These are phyloP conservation scores for Pisolithus tinctorius DNA, from an alignment of 768 basidiomycete species.

Conservation along the genomic window DNA sequence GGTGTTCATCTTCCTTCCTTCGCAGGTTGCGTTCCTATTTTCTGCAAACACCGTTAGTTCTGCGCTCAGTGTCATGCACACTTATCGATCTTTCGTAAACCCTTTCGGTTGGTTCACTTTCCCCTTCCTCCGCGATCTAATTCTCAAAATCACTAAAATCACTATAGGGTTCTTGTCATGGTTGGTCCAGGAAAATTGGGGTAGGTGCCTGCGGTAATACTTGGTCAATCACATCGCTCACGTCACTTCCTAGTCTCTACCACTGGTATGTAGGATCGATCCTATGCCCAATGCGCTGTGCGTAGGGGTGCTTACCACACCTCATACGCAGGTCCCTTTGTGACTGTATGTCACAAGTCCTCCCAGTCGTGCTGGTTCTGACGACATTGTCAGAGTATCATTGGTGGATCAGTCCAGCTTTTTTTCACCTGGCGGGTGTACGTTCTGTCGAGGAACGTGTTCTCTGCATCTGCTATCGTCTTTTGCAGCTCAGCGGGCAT, in stretches of 20 bases:
- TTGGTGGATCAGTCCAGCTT: conserved; percentile 34
- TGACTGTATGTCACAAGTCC: conserved; percentile 27
- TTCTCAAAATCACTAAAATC: neutral
- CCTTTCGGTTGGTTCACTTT: conserved; percentile 33
- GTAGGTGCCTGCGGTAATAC: conserved; percentile 15
- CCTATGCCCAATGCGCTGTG: neutral
- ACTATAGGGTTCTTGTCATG: conserved; percentile 21
- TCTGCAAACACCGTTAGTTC: conserved; percentile 41
- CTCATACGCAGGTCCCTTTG: conserved; percentile 30
- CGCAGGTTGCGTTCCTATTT: conserved; percentile 35
- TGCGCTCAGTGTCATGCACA: conserved; percentile 36
- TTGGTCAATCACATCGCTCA: neutral
- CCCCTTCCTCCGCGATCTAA: no score
- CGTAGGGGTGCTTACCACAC: neutral
- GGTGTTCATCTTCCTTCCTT: neutral
- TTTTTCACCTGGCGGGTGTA: conserved; percentile 39
- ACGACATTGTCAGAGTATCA: conserved; percentile 29
- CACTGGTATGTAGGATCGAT: conserved; percentile 27
- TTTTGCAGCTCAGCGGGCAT: conserved; percentile 20
- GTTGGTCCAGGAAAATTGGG: conserved; percentile 27
- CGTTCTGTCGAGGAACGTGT: conserved; percentile 23
- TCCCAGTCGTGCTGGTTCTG: neutral
- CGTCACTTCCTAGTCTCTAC: conserved; percentile 31
- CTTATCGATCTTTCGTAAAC: conserved; percentile 39
- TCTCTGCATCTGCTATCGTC: conserved; percentile 18